phyloP scores from a whole-genome alignment of 164 flowering plant genomes.

The Taxillus chinensis region DNA sequence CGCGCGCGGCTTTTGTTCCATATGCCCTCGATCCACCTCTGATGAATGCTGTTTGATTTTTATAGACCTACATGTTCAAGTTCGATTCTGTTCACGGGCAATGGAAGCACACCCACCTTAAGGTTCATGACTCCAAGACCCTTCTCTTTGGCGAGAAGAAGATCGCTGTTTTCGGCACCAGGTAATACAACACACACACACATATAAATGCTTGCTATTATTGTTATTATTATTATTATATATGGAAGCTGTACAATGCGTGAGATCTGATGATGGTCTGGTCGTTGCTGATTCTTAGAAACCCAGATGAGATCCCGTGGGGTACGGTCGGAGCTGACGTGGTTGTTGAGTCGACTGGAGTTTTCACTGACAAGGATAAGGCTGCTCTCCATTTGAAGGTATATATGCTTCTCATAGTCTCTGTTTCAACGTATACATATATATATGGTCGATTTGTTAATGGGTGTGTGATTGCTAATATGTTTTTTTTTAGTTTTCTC shows the following conservation, averaged over 20 bases:
- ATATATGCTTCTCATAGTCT: too few relatives aligned
- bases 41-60: not conserved
- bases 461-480: too few relatives aligned
- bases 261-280: too few relatives aligned
- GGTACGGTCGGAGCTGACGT: not conserved
- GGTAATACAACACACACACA: not conserved
- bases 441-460: too few relatives aligned
- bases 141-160: not conserved
- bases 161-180: not conserved
- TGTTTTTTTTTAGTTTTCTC: too few relatives aligned
- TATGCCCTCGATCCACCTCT: not conserved
- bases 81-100: not conserved
- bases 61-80: not conserved
- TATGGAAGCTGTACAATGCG: too few relatives aligned
- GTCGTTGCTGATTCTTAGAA: not conserved
- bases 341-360: slow-evolving; percentile 2
- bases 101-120: not conserved
- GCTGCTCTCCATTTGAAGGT: slow-evolving; percentile 3
- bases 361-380: slow-evolving; percentile 4
- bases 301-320: slow-evolving; percentile 3
- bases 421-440: too few relatives aligned
- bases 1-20: too few relatives aligned
- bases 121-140: not conserved
- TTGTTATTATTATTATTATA: too few relatives aligned
- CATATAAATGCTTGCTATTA: too few relatives aligned